Conservation (phyloP, 2,329 filamentous ascomycete genomes). For the Calonectria montana region DNA sequence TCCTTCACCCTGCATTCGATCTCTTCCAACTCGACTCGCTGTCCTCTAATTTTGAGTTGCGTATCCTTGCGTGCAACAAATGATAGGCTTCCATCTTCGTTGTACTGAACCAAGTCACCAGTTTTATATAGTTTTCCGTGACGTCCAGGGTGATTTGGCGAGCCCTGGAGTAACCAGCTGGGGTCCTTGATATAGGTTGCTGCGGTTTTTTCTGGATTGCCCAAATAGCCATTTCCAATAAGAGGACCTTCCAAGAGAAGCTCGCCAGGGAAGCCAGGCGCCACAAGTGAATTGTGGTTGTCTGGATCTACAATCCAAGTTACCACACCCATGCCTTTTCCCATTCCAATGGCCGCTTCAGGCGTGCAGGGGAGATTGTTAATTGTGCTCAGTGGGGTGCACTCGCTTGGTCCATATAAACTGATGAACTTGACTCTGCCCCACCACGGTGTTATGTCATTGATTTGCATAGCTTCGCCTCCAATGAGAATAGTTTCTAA, state of each 20-base stretch:
- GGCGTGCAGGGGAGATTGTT: not conserved
- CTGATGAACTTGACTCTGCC: not conserved
- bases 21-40: slow-evolving; percentile 24
- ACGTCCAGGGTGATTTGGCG: not conserved
- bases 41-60: slow-evolving; percentile 26
- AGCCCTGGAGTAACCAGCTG: slow-evolving; percentile 44
- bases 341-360: not conserved
- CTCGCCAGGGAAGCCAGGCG: slow-evolving; percentile 54
- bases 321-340: not conserved
- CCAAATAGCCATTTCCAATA: slow-evolving; percentile 61
- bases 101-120: slow-evolving; percentile 58
- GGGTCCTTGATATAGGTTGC: slow-evolving; percentile 49
- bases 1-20: slow-evolving; percentile 4
- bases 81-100: slow-evolving; percentile 52
- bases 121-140: slow-evolving; percentile 53
- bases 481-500: slow-evolving; percentile 15
- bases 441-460: slow-evolving; percentile 6
- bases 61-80: slow-evolving; percentile 40
- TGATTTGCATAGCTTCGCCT: slow-evolving; percentile 15
- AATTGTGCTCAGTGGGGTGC: slow-evolving; percentile 4
- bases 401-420: slow-evolving; percentile 22
- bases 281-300: slow-evolving; percentile 33
- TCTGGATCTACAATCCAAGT: slow-evolving; percentile 40
- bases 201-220: slow-evolving; percentile 47
- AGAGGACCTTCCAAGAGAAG: slow-evolving; percentile 57